Evolutionary conservation across 495 filamentous ascomycete genomes (phyloP).

Genomic region (Aspergillus mulundensis): DNA sequence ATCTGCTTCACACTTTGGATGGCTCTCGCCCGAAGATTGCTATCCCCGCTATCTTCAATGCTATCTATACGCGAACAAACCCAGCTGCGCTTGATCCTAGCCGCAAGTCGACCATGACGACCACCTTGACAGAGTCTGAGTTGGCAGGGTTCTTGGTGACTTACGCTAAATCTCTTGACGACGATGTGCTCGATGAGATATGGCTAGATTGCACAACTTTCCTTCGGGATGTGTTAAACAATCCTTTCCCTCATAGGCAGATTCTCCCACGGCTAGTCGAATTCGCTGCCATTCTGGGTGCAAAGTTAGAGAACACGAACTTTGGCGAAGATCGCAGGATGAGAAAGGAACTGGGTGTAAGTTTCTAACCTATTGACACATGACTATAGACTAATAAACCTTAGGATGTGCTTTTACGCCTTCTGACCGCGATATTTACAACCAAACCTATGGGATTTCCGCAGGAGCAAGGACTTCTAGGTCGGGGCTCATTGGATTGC

Average conservation of each 20-base stretch:
- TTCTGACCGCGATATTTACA: conserved; percentile 88
- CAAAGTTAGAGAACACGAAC: conserved; percentile 95
- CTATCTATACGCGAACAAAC: conserved; percentile 90
- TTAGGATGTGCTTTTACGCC: conserved; percentile 82
- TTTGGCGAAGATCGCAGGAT: conserved; percentile 95
- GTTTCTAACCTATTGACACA: conserved; percentile 24
- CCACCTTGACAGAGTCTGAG: conserved; percentile 74
- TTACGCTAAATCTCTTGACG: conserved; percentile 84
- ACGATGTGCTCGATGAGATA: conserved; percentile 99
- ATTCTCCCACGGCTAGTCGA: conserved; percentile 83
- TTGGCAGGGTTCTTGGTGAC: conserved; percentile 83
- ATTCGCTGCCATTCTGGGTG: conserved; percentile 81
- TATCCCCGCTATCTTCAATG: conserved; percentile 95
- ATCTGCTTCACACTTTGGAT: conserved; percentile 84
- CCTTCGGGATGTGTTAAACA: conserved; percentile 80
- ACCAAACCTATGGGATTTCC: conserved; percentile 67
- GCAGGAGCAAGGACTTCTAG: conserved; percentile 39
- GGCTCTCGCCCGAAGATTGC: conserved; percentile 88
- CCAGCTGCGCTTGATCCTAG: conserved; percentile 71
- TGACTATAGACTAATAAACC: conserved; percentile 22
- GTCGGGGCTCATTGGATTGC: conserved; percentile 44
- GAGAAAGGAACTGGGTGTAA: conserved; percentile 85
- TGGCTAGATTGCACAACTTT: conserved; percentile 95
- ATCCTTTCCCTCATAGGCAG: conserved; percentile 92
- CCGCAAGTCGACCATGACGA: conserved; percentile 81